Percentiles rank a stretch among this genome's conserved stretches.
Evolutionary conservation across 805 yeast genomes (phyloP).

Genomic region (Wilhelminamyces savonicus): DNA sequence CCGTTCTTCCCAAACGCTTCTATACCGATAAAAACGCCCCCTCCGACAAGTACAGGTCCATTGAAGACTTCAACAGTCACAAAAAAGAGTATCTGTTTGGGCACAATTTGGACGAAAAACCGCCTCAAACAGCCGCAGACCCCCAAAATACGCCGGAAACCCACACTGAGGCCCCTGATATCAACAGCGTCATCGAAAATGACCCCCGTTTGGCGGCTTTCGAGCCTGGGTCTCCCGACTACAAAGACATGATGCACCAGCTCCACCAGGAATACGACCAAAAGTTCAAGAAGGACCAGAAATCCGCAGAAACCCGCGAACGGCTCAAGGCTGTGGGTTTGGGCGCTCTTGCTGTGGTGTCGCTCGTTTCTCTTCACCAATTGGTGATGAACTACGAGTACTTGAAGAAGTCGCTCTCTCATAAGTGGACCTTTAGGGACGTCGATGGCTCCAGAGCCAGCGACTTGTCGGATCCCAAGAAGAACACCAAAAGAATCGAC

Average conservation of each 20-base stretch:
- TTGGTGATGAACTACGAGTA: conserved; percentile 36
- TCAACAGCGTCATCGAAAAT: conserved; percentile 13
- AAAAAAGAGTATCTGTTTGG: conserved; percentile 26
- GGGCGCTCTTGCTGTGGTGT: conserved; percentile 36
- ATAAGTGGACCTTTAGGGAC: conserved; percentile 24
- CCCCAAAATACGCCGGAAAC: too few species aligned
- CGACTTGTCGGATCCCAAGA: conserved; percentile 24
- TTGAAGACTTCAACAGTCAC: conserved; percentile 33
- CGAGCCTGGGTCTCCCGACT: conserved; percentile 28
- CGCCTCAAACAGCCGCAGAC: too few species aligned
- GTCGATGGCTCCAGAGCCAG: conserved; percentile 34
- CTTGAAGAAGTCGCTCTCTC: conserved; percentile 27
- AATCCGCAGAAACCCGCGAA: conserved; percentile 34
- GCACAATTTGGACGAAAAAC: conserved; percentile 10
- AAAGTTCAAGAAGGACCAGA: conserved; percentile 19
- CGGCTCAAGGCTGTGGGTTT: conserved; percentile 37
- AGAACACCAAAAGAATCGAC: conserved; percentile 19
- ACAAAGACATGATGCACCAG: conserved; percentile 22
- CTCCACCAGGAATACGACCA: conserved; percentile 21
- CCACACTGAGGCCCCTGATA: conserved; percentile 3
- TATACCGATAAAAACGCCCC: neutral
- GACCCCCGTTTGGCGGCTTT: conserved; percentile 26
- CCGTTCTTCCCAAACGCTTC: too few species aligned
- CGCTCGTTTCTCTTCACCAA: conserved; percentile 36
- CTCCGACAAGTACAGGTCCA: conserved; percentile 8